phyloP scores from a whole-genome alignment of 768 basidiomycete genomes.

The Cubamyces sp. region DNA sequence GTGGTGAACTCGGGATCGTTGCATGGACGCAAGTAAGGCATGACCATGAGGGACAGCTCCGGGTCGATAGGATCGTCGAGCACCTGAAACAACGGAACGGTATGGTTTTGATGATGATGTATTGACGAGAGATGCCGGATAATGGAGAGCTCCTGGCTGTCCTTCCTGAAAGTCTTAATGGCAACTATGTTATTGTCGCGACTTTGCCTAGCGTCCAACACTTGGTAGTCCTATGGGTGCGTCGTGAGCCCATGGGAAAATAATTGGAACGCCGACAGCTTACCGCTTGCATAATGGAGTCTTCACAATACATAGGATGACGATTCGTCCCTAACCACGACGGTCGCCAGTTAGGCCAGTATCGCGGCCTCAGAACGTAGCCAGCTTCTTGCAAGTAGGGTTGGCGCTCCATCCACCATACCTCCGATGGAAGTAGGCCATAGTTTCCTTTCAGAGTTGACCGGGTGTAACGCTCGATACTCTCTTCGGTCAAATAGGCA shows the following conservation, averaged over 20 bases:
- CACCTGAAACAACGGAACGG: constrained; percentile 28
- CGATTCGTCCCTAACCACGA: constrained; percentile 26
- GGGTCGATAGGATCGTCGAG: constrained; percentile 25
- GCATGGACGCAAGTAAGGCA: constrained; percentile 25
- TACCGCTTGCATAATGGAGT: constrained; percentile 18
- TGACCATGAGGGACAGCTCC: constrained; percentile 27
- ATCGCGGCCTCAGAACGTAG: constrained; percentile 20
- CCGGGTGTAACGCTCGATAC: too few relatives aligned
- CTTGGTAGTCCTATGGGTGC: constrained; percentile 1
- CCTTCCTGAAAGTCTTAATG: constrained; percentile 16
- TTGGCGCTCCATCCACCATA: too few relatives aligned
- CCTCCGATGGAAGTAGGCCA: too few relatives aligned
- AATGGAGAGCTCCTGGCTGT: constrained; percentile 21
- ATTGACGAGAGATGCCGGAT: constrained; percentile 5
- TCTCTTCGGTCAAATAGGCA: too few relatives aligned
- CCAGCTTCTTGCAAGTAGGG: constrained; percentile 7
- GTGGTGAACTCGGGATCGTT: constrained; percentile 19
- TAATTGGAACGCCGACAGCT: neutral
- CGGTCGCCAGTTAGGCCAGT: constrained; percentile 23
- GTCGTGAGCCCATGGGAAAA: neutral
- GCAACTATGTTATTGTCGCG: constrained; percentile 12
- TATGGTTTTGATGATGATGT: constrained; percentile 28
- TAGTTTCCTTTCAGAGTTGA: too few relatives aligned
- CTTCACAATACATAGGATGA: constrained; percentile 19
- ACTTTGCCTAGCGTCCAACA: constrained; percentile 25